Percentiles rank a stretch among this genome's conserved stretches.
Conservation (phyloP, 768 basidiomycete genomes). For the Nevesoporus exiguus region DNA sequence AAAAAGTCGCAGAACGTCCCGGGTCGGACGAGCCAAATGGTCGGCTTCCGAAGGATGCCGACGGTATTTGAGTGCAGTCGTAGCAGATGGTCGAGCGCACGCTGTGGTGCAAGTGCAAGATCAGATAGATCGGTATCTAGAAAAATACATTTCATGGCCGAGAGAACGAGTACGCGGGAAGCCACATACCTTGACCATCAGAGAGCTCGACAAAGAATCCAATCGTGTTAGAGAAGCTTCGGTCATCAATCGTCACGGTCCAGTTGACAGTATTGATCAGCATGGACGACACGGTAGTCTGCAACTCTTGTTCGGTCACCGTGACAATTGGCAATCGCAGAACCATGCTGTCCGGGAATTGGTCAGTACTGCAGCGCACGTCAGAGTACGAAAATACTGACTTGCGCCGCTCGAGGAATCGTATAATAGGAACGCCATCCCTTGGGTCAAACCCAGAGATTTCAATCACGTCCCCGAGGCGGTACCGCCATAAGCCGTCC, state of each 20-base stretch:
- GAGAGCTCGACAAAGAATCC: constrained; percentile 14
- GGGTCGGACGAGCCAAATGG: constrained; percentile 16
- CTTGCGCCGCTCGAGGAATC: background rate
- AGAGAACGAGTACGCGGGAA: background rate
- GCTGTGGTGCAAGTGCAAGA: background rate
- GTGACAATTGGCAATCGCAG: background rate
- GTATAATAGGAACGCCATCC: background rate
- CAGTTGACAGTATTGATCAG: constrained; percentile 4
- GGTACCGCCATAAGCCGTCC: too few relatives aligned
- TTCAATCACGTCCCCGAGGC: too few relatives aligned
- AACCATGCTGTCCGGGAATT: background rate
- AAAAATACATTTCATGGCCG: background rate
- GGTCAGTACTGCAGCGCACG: background rate
- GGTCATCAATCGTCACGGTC: constrained; percentile 5
- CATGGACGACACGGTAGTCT: background rate
- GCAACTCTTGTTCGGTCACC: background rate
- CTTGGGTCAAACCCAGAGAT: background rate
- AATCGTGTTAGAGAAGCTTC: background rate
- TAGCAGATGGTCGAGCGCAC: constrained; percentile 5
- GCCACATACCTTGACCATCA: background rate
- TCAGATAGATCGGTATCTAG: background rate
- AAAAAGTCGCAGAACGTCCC: constrained; percentile 8
- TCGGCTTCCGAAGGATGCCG: constrained; percentile 10
- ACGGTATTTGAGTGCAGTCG: background rate
- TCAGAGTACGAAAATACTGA: background rate